These are phyloP conservation scores for Salicornia ramosissima DNA, from an alignment of 148 eudicot genomes.

Conservation along the genomic window DNA sequence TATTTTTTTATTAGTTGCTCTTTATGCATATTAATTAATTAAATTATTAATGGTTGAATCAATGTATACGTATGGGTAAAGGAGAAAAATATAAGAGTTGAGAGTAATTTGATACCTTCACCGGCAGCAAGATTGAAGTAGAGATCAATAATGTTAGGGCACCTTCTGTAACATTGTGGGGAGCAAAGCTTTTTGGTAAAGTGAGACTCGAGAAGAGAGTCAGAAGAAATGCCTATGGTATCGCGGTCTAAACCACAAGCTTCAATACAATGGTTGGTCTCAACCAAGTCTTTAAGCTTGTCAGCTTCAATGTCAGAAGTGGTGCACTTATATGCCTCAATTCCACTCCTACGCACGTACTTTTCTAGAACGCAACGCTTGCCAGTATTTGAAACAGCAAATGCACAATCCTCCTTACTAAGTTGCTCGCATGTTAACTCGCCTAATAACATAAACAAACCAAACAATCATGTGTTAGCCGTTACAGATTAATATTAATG, in stretches of 20 bases:
- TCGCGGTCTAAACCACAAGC: constrained; percentile 58
- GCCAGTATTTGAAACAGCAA: constrained; percentile 52
- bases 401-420: constrained; percentile 55
- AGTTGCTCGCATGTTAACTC: constrained; percentile 51
- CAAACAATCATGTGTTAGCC: not conserved
- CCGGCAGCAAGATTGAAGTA: constrained; percentile 76
- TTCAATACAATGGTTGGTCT: constrained; percentile 44
- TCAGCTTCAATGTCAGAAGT: constrained; percentile 54
- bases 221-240: constrained; percentile 64
- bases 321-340: constrained; percentile 40
- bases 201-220: constrained; percentile 53
- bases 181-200: constrained; percentile 65
- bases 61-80: not conserved
- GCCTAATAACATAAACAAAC: constrained; percentile 17
- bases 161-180: constrained; percentile 41
- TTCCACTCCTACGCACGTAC: constrained; percentile 40
- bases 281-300: constrained; percentile 41
- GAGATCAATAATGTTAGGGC: constrained; percentile 69
- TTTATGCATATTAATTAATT: too few relatives aligned
- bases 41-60: too few relatives aligned
- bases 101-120: constrained; percentile 42
- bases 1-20: too few relatives aligned
- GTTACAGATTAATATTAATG: too few relatives aligned
- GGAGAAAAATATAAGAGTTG: not conserved
- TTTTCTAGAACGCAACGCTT: constrained; percentile 71